Base-by-base conservation (phyloP, 768 basidiomycete genomes). In the Obba rivulosa region DNA sequence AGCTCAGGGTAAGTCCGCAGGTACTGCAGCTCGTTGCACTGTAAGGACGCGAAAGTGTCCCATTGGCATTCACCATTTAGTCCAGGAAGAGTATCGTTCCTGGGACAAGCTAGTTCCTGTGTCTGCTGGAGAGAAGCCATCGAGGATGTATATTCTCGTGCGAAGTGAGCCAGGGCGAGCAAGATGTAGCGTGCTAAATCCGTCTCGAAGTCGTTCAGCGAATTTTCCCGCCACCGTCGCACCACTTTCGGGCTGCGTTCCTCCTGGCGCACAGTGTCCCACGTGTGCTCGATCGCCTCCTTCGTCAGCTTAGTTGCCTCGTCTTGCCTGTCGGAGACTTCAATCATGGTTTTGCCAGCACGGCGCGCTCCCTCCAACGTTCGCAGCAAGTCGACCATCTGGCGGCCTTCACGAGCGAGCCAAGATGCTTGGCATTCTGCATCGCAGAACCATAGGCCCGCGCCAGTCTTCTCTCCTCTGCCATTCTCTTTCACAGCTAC, bases 361-460 rank as follows among this genome's bases (percentile, higher is more conserved):
- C 38, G 55, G 44, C 58, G 54, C 31, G 56, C 57, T 3, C 37
- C 43, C 46, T 59, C 59, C n/a, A 61, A 50, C 13, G 38, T 46
- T 41, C 46, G 50, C 24, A 62, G 52, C 35, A 57, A 40, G 34
- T 47, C 48, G 2, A 61, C 49, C n/a, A 46, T 51, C 23, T 41
- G 45, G 11, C 39, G 11, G 10, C 59, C 59, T 43, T 59, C 65
- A 50, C 60, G 51, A 8, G 37, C 51, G 24, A 71, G 54, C 77
- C 79, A 83, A 4, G 20, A 49, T 35, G 67, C 61, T 47, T 69
- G 69, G 59, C 83, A 85, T 8, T 46, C 50, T 9, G 68, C 68
- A 34, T 68, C 71, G 60, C 83, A 86, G 57, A 85, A 85, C 72
- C 75, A 80, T 5, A 76, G 67, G 0, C 79, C 76, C 9, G 69